These are phyloP conservation scores for Phalaenopsis hybrid DNA, from an alignment of 116 monocot species.

Conservation along the genomic window DNA sequence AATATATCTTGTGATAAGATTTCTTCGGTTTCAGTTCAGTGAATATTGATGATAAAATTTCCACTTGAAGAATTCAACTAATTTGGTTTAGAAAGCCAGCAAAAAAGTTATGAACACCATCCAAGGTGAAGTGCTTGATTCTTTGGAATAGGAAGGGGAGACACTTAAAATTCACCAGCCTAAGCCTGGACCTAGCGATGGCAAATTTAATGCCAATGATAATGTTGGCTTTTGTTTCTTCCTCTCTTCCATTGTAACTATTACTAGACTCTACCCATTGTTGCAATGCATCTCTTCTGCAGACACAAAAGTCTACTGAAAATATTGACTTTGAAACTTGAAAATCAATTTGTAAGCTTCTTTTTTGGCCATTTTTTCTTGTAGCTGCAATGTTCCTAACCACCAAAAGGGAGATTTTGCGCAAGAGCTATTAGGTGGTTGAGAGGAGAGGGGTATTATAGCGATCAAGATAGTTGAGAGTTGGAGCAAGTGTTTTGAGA, in stretches of 20 bases:
- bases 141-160: not conserved
- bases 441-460: not conserved
- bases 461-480: not conserved
- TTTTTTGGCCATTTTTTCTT: not conserved
- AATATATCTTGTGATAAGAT: no score
- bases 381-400: not conserved
- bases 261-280: not conserved
- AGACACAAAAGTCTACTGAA: not conserved
- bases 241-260: not conserved
- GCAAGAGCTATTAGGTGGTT: not conserved
- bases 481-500: not conserved
- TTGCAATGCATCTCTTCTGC: not conserved
- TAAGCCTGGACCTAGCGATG: not conserved
- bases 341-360: not conserved
- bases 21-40: no score
- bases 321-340: not conserved
- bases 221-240: not conserved
- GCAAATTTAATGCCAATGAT: not conserved
- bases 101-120: not conserved
- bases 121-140: not conserved
- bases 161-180: not conserved
- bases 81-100: not conserved
- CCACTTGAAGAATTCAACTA: no score
- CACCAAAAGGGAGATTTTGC: not conserved
- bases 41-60: no score